Percentiles rank a stretch among this genome's conserved stretches.
Conservation (phyloP, 306 rosid species). For the Inga oerstediana region DNA sequence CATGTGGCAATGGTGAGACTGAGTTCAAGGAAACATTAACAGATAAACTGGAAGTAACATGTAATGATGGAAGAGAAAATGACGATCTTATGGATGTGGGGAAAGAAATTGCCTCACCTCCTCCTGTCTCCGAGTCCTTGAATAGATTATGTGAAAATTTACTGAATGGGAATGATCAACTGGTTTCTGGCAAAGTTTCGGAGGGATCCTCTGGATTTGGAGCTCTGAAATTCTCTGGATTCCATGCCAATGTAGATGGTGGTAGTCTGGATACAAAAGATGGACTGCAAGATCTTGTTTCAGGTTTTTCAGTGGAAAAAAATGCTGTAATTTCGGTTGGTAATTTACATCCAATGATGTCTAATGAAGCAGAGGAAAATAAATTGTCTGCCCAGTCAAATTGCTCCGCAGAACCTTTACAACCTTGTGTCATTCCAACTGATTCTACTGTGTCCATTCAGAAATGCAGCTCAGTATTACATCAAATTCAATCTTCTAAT, state of each 20-base stretch:
- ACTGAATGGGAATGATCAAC: constrained; percentile 27
- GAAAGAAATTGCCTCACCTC: constrained; percentile 34
- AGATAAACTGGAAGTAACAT: constrained; percentile 33
- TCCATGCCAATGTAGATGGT: constrained; percentile 33
- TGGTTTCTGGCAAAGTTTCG: constrained; percentile 21
- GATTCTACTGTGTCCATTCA: constrained; percentile 37
- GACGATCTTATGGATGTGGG: constrained; percentile 40
- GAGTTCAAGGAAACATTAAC: constrained; percentile 34
- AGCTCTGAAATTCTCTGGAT: constrained; percentile 11
- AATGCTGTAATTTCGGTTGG: constrained; percentile 21
- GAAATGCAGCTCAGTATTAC: constrained; percentile 42
- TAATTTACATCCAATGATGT: constrained; percentile 34
- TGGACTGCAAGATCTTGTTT: constrained; percentile 38
- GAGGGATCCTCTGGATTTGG: constrained; percentile 30
- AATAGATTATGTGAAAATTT: constrained; percentile 35
- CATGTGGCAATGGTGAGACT: constrained; percentile 33
- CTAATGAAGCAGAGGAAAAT: constrained; percentile 31
- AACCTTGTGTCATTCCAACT: constrained; percentile 32
- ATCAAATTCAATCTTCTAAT: constrained; percentile 40
- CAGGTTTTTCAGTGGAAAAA: constrained; percentile 40
- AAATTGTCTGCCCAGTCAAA: constrained; percentile 40
- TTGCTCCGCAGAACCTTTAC: constrained; percentile 33
- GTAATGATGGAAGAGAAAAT: constrained; percentile 41
- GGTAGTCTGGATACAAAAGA: constrained; percentile 38
- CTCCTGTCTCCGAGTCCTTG: constrained; percentile 44